phyloP scores from a whole-genome alignment of 2,329 filamentous ascomycete species.

The Cladosporium colombiae region DNA sequence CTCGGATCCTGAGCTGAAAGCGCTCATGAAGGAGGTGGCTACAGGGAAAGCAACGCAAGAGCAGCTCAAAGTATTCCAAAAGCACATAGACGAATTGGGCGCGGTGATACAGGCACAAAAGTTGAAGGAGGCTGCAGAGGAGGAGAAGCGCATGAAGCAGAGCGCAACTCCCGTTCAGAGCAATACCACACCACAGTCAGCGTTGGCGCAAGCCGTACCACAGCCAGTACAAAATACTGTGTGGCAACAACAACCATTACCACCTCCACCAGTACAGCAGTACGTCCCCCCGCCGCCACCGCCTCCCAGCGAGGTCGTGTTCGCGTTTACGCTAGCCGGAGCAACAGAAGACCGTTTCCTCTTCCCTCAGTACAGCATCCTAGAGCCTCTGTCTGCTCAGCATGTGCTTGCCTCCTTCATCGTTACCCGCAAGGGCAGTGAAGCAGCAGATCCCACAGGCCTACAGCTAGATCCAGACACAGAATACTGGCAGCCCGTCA shows the following conservation, averaged over 20 bases:
- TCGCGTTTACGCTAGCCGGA: conserved; percentile 61
- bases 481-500: conserved; percentile 79
- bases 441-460: conserved; percentile 42
- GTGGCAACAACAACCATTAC: conserved; percentile 26
- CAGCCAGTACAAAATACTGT: conserved; percentile 24
- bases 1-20: conserved; percentile 69
- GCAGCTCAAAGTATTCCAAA: conserved; percentile 75
- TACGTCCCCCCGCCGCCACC: conserved; percentile 45
- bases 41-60: conserved; percentile 70
- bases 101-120: conserved; percentile 17
- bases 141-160: conserved; percentile 1
- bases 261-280: conserved; percentile 53
- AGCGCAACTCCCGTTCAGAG: background rate
- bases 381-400: conserved; percentile 60
- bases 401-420: conserved; percentile 75
- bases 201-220: conserved; percentile 21
- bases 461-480: conserved; percentile 43
- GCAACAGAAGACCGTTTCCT: conserved; percentile 73
- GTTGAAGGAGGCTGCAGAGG: conserved; percentile 7
- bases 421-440: conserved; percentile 70
- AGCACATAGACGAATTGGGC: conserved; percentile 75
- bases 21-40: conserved; percentile 81
- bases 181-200: conserved; percentile 13
- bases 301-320: conserved; percentile 49
- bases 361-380: conserved; percentile 75